Evolutionary conservation across 2,329 filamentous ascomycete genomes (phyloP), one percentile per base, ranked within the genome.

Genomic region (Conoideocrella luteorostrata): DNA sequence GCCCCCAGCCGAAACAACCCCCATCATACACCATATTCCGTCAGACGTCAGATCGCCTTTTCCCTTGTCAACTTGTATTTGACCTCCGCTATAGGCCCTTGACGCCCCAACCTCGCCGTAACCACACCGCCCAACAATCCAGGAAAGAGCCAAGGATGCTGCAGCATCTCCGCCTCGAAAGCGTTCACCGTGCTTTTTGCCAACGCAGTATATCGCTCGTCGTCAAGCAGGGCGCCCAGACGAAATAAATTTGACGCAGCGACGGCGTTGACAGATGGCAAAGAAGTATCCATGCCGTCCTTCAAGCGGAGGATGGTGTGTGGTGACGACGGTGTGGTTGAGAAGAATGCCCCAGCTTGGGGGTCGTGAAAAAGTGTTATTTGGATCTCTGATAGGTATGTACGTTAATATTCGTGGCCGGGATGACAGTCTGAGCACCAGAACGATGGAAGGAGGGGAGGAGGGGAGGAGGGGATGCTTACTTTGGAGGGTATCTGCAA

Each of bases 121-220:
- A 95, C 87, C 2, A 97, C 79, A 0, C 77, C 77, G 4, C 80
- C 77, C 54, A 97, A 73, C 54, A 97, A 72, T 4, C 86, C 86
- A 0, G 87, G 83, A 65, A 94, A 97, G 2, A 97, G 73, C 73
- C 93, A 95, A 0, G 93, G 89, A 55, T 97, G 89, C 62, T 97
- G 89, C 57, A 94, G 72, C 53, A 95, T 82, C 66, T 98, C 93
- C 0, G 86, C 84, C 53, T 95, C 88, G 53, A 98, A 98, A 0
- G 89, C 88, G 47, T 81, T 80, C 48, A 90, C 80, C 0, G 88
- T 93, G 52, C 85, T 77, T 40, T 77, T 75, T 0, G 88, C 89
- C 40, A 82, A 72, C 41, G 70, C 68, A 0, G 72, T 73, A 56
- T 88, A 90, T 3, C 64, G 62, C 2, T 79, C 67, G 50, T 88